phyloP scores from a whole-genome alignment of 2,329 filamentous ascomycete genomes.

The Colletotrichum musicola region DNA sequence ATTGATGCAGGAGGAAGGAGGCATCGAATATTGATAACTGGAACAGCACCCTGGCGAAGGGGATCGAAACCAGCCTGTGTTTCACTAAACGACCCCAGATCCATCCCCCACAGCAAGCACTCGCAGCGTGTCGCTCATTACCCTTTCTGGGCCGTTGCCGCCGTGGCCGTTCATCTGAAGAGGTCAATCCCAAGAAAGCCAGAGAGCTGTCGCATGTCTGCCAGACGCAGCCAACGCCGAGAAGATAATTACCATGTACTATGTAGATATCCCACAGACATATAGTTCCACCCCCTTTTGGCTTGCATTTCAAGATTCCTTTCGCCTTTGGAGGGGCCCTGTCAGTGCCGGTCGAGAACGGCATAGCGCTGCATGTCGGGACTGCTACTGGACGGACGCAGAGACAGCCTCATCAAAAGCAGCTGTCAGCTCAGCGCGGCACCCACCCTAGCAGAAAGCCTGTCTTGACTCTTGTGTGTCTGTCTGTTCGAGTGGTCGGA shows the following conservation, averaged over 20 bases:
- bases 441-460: slow-evolving; percentile 27
- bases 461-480: neutral
- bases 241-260: neutral
- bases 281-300: neutral
- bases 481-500: neutral
- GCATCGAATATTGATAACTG: neutral
- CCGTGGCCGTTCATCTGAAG: slow-evolving; percentile 38
- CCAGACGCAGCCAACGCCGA: neutral
- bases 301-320: neutral
- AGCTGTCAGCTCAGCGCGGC: slow-evolving; percentile 14
- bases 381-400: slow-evolving; percentile 16
- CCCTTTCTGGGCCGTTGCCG: slow-evolving; percentile 13
- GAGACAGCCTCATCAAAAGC: slow-evolving; percentile 27
- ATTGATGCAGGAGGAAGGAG: neutral
- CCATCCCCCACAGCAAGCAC: slow-evolving; percentile 33
- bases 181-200: slow-evolving; percentile 4
- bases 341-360: slow-evolving; percentile 30
- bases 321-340: slow-evolving; percentile 1
- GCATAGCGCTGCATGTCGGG: slow-evolving; percentile 34
- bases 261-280: slow-evolving; percentile 3
- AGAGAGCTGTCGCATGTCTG: neutral
- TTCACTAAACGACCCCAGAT: slow-evolving; percentile 39
- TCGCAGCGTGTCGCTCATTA: slow-evolving; percentile 26
- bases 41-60: slow-evolving; percentile 15
- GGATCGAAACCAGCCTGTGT: slow-evolving; percentile 36